These are phyloP conservation scores for Corylus americana DNA, from an alignment of 306 rosid genomes.

Conservation along the genomic window DNA sequence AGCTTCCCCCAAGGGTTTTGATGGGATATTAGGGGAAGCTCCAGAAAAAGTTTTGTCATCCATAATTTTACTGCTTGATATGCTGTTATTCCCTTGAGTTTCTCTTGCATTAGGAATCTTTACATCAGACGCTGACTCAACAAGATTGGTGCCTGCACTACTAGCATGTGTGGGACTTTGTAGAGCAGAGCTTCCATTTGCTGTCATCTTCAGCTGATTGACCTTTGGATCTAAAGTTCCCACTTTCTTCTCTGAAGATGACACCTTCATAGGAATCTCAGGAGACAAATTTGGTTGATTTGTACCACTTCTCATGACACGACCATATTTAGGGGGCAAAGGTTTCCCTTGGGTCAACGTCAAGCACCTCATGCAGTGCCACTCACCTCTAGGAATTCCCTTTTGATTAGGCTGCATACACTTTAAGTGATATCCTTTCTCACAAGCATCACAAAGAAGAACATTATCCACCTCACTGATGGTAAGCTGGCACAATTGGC, in stretches of 20 bases:
- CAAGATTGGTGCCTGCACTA: constrained; percentile 30
- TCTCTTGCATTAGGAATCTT: constrained; percentile 38
- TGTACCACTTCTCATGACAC: constrained; percentile 89
- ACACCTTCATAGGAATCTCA: constrained; percentile 45
- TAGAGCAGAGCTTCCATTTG: constrained; percentile 54
- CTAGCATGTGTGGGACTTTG: constrained; percentile 34
- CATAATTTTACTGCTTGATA: constrained; percentile 40
- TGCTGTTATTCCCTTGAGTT: constrained; percentile 35
- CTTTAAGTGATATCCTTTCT: constrained; percentile 85
- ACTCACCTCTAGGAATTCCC: constrained; percentile 93
- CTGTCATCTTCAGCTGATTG: constrained; percentile 43
- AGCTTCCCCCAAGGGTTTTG: constrained; percentile 38
- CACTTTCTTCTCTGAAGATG: constrained; percentile 62
- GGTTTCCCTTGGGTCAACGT: constrained; percentile 85
- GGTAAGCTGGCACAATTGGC: constrained; percentile 75
- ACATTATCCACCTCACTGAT: constrained; percentile 85
- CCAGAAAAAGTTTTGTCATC: constrained; percentile 42
- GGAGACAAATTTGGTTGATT: constrained; percentile 62
- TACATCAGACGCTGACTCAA: constrained; percentile 41
- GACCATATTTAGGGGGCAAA: constrained; percentile 99
- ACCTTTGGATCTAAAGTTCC: constrained; percentile 55
- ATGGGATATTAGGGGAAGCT: constrained; percentile 39
- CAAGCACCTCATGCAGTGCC: constrained; percentile 93
- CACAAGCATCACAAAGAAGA: constrained; percentile 96
- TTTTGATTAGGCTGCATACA: constrained; percentile 74